phyloP scores from a whole-genome alignment of 108 stramenopile species.

The Thalassiosira profunda region DNA sequence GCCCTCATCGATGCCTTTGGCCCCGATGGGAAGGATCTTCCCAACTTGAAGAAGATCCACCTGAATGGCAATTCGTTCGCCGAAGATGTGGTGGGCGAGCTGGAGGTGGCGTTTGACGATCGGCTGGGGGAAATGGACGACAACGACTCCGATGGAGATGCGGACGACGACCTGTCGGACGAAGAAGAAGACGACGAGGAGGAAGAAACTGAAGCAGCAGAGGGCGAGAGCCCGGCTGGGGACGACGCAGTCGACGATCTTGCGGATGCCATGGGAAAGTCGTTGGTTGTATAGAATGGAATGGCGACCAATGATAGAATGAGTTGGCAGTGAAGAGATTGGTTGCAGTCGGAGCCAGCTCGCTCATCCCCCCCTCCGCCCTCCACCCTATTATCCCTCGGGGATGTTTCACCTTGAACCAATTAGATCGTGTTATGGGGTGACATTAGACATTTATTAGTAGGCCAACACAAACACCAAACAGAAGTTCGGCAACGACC shows the following conservation, averaged over 20 bases:
- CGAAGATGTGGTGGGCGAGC: slow-evolving; percentile 31
- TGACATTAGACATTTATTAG: no score
- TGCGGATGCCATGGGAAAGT: slow-evolving; percentile 45
- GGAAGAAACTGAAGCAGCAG: slow-evolving; percentile 13
- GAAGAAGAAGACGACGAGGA: slow-evolving; percentile 45
- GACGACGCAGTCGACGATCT: slow-evolving; percentile 39
- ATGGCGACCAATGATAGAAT: neutral
- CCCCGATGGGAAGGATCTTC: slow-evolving; percentile 38
- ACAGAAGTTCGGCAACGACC: no score
- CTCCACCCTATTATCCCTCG: no score
- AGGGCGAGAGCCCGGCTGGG: slow-evolving; percentile 1
- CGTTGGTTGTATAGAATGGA: slow-evolving; percentile 35
- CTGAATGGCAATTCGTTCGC: slow-evolving; percentile 49
- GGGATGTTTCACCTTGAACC: no score
- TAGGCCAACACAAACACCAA: no score
- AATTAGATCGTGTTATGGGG: no score
- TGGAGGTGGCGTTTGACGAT: slow-evolving; percentile 43
- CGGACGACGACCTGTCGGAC: slow-evolving; percentile 49
- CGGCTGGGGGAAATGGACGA: slow-evolving; percentile 49
- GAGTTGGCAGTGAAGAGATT: no score
- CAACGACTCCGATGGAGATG: slow-evolving; percentile 54
- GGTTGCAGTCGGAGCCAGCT: no score
- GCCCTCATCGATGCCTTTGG: slow-evolving; percentile 54
- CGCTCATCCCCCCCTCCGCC: no score
- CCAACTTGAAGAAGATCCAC: slow-evolving; percentile 38